Evolutionary conservation across 2,329 filamentous ascomycete species (phyloP).

Genomic region (Paracoccidioides lutzii): DNA sequence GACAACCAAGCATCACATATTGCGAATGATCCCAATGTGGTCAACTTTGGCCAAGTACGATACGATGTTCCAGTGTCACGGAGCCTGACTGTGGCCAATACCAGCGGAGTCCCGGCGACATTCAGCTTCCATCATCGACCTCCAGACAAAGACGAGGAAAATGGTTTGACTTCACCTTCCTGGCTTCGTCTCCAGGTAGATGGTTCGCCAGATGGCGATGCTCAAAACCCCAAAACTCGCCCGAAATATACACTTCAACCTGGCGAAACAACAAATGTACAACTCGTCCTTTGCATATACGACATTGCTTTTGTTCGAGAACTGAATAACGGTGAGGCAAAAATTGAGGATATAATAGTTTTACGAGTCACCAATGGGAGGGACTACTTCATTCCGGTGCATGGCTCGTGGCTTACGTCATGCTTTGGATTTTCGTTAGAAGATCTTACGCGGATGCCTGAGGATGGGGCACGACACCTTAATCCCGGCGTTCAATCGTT

Average conservation of each 20-base stretch:
- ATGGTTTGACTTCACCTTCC: slow-evolving; percentile 34
- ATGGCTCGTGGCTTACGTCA: slow-evolving; percentile 65
- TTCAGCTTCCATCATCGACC: slow-evolving; percentile 70
- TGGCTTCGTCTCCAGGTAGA: slow-evolving; percentile 65
- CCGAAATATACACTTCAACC: slow-evolving; percentile 59
- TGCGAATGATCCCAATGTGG: slow-evolving; percentile 36
- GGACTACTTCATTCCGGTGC: slow-evolving; percentile 81
- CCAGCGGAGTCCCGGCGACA: slow-evolving; percentile 64
- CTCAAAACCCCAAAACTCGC: slow-evolving; percentile 13
- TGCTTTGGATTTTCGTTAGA: slow-evolving; percentile 78
- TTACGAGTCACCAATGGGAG: slow-evolving; percentile 70
- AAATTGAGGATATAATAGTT: slow-evolving; percentile 76
- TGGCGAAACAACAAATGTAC: slow-evolving; percentile 63
- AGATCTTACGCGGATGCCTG: slow-evolving; percentile 72
- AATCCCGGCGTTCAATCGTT: slow-evolving; percentile 26
- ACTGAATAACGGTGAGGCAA: slow-evolving; percentile 55
- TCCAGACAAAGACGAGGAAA: slow-evolving; percentile 33
- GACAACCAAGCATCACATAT: slow-evolving; percentile 28
- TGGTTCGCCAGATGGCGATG: slow-evolving; percentile 31
- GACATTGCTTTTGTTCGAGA: slow-evolving; percentile 50
- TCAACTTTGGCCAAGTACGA: slow-evolving; percentile 66
- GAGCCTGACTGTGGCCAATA: slow-evolving; percentile 79
- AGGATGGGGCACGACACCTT: slow-evolving; percentile 62
- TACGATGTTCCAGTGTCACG: slow-evolving; percentile 55
- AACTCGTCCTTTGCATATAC: slow-evolving; percentile 55